Percentiles rank a stretch among this genome's conserved stretches.
These are phyloP conservation scores for Diplodia intermedia DNA, from an alignment of 2,329 filamentous ascomycete species.

Conservation along the genomic window DNA sequence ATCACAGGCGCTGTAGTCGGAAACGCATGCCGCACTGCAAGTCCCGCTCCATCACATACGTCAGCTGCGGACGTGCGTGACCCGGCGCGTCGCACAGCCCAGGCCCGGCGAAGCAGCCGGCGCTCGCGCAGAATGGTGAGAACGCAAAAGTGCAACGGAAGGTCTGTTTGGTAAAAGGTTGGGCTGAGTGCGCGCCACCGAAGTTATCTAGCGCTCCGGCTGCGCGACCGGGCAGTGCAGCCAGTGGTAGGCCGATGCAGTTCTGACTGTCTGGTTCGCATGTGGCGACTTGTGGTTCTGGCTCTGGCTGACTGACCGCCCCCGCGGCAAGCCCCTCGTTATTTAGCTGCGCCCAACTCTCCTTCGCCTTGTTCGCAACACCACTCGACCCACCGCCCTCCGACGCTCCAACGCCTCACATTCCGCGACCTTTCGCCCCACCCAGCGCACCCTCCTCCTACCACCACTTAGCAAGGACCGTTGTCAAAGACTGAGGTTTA, in stretches of 20 bases:
- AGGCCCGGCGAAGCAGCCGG: neutral
- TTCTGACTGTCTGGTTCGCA: constrained; percentile 4
- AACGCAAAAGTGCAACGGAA: constrained; percentile 5
- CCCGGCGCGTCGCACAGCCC: neutral
- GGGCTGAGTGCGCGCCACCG: neutral
- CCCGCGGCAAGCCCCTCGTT: constrained; percentile 19
- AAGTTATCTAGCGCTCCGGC: neutral
- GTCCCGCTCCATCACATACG: constrained; percentile 3
- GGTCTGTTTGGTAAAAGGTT: neutral
- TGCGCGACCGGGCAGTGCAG: constrained; percentile 20
- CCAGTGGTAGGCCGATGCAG: constrained; percentile 5
- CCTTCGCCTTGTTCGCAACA: constrained; percentile 20
- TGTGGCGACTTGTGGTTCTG: constrained; percentile 8
- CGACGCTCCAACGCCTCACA: constrained; percentile 17
- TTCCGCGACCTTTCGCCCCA: constrained; percentile 23
- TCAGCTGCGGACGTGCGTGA: constrained; percentile 15
- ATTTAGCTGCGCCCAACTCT: constrained; percentile 25
- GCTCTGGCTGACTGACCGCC: constrained; percentile 12
- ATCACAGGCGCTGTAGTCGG: constrained; percentile 8
- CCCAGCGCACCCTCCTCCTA: constrained; percentile 33
- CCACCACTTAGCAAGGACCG: constrained; percentile 43
- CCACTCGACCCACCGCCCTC: constrained; percentile 15
- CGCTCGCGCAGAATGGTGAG: neutral
- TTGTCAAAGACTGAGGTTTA: constrained; percentile 79
- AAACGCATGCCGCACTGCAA: neutral